Evolutionary conservation across 805 yeast species (phyloP).

Genomic region (Candida boidinii): DNA sequence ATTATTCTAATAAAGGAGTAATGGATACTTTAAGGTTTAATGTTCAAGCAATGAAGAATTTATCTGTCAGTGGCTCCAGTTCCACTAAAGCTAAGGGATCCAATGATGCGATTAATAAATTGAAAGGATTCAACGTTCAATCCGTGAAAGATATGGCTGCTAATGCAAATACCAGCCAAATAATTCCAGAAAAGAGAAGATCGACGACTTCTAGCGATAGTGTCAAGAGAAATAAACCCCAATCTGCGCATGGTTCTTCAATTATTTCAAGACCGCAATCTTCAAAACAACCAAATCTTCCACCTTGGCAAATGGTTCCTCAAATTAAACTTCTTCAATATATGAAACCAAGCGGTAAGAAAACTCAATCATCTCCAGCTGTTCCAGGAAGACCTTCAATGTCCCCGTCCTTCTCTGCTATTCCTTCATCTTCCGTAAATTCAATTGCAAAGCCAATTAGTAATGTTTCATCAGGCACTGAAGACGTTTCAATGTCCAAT

Average conservation of each 20-base stretch:
- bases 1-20: too few relatives aligned
- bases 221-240: not conserved
- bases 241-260: not conserved
- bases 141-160: conserved; percentile 9
- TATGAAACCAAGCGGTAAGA: conserved; percentile 16
- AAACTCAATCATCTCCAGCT: not conserved
- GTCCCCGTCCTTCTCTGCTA: conserved; percentile 1
- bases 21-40: too few relatives aligned
- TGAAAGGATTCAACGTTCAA: conserved; percentile 4
- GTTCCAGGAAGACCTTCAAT: not conserved
- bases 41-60: too few relatives aligned
- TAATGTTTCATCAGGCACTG: too few relatives aligned
- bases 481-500: not conserved
- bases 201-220: too few relatives aligned
- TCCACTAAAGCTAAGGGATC: too few relatives aligned
- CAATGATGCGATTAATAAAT: not conserved
- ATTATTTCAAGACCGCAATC: not conserved
- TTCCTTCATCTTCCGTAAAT: not conserved
- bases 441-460: not conserved
- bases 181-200: conserved; percentile 13
- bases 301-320: conserved; percentile 8
- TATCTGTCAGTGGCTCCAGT: too few relatives aligned
- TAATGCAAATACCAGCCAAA: conserved; percentile 11
- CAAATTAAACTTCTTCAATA: conserved; percentile 23
- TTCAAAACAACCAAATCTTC: conserved; percentile 1